Evolutionary conservation across 2,329 filamentous ascomycete genomes (phyloP), one percentile per base, ranked within the genome.

Genomic region (Xenosphaeropsis pyriputrescens): DNA sequence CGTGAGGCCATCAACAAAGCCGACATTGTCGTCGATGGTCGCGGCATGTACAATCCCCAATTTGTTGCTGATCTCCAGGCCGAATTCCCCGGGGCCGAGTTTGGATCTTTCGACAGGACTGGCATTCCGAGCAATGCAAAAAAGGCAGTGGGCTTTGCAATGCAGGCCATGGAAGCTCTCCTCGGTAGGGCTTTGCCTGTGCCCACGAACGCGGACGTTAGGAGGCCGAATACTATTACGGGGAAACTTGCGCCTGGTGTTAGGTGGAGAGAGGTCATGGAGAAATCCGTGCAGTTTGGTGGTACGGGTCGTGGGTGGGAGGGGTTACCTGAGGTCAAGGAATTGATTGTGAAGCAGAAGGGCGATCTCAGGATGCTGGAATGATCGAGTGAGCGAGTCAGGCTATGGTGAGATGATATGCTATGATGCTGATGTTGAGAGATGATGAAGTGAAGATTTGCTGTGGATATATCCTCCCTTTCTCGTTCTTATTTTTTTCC

Each of bases 101-200:
- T 54, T 26, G 45, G 46, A 9, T 43, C 40, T 2, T 53, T 53
- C n/a, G 51, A 55, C 16, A 48, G 49, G 32, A 56, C 53, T 1
- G 53, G 53, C 18, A 43, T 56, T 1, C 53, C 53, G 7, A 47
- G 43, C 6, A 54, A 55, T 39, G 53, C 50, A 11, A 55, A 55
- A 42, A 53, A 55, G 36, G 52, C 52, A 7, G 51, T 56, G 1
- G 52, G 52, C 1, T 56, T 56, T 33, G 54, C 54, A 2, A 54
- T 55, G 51, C 52, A 56, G 35, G 54, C 53, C 11, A 52, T 56
- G 48, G 53, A 56, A 37, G 52, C 53, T 19, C 34, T 56, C 6
- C 41, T 56, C 2, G 54, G 54, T 14, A 39, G 54, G 40, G 54
- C 54, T 12, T 37, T 54, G 5, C 49, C 50, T 7, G 49, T 55